A percentile compares a stretch with the other conserved stretches of the same genome.
These are phyloP conservation scores for Aspergillus nanangensis DNA, from an alignment of 495 filamentous ascomycete genomes.

Conservation along the genomic window DNA sequence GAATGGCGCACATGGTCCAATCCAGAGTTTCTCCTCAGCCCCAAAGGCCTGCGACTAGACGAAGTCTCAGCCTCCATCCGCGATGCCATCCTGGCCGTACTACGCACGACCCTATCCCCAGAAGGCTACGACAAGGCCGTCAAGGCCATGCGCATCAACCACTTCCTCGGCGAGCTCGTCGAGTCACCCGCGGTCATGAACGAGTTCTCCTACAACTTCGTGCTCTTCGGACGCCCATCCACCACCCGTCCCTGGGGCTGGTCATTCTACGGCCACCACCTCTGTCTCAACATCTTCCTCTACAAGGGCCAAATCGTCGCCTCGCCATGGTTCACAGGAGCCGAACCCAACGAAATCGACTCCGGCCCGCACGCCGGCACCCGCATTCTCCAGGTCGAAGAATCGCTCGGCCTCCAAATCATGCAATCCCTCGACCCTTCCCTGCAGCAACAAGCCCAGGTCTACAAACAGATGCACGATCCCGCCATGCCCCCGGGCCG, in stretches of 20 bases:
- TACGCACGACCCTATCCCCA: slow-evolving; percentile 54
- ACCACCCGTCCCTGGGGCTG: slow-evolving; percentile 59
- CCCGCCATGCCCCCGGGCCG: slow-evolving; percentile 60
- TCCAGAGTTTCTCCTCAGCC: slow-evolving; percentile 60
- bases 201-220: slow-evolving; percentile 71
- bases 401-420: slow-evolving; percentile 54
- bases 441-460: slow-evolving; percentile 46
- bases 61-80: slow-evolving; percentile 40
- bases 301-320: slow-evolving; percentile 56
- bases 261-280: slow-evolving; percentile 72
- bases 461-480: slow-evolving; percentile 54
- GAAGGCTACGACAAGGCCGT: slow-evolving; percentile 69
- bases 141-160: slow-evolving; percentile 70
- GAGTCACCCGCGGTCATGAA: slow-evolving; percentile 59
- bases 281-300: slow-evolving; percentile 65
- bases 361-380: slow-evolving; percentile 55
- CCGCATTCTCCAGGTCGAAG: slow-evolving; percentile 61
- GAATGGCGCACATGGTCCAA: slow-evolving; percentile 76
- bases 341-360: slow-evolving; percentile 73
- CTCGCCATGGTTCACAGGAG: slow-evolving; percentile 69
- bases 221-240: slow-evolving; percentile 54
- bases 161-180: slow-evolving; percentile 69
- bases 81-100: slow-evolving; percentile 46
- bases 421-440: slow-evolving; percentile 58
- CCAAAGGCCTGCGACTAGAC: slow-evolving; percentile 65